phyloP scores from a whole-genome alignment of 768 basidiomycete genomes.

The Scleroderma citrinum region DNA sequence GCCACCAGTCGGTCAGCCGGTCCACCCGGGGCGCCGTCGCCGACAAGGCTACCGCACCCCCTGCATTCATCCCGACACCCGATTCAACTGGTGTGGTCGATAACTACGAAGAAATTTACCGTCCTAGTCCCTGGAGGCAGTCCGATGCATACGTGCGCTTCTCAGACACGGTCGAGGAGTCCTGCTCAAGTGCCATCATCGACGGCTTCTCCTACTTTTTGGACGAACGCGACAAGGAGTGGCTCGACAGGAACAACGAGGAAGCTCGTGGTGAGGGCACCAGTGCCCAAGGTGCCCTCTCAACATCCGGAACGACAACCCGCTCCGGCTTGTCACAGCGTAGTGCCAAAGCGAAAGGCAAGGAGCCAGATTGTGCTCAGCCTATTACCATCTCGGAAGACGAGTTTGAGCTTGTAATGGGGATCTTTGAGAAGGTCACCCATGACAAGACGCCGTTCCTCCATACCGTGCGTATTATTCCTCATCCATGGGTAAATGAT shows the following conservation, averaged over 20 bases:
- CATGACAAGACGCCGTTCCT: conserved; percentile 87
- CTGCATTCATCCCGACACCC: conserved; percentile 87
- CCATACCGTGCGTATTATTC: conserved; percentile 63
- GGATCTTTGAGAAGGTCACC: conserved; percentile 84
- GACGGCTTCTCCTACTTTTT: conserved; percentile 85
- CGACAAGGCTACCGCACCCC: conserved; percentile 35
- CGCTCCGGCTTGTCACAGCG: conserved; percentile 48
- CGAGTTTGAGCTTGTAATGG: conserved; percentile 94
- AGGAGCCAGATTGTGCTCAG: conserved; percentile 66
- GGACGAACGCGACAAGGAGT: conserved; percentile 94
- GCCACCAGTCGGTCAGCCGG: conserved; percentile 35
- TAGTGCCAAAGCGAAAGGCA: conserved; percentile 78
- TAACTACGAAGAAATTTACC: conserved; percentile 77
- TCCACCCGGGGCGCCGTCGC: conserved; percentile 28
- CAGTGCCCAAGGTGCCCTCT: conserved; percentile 65
- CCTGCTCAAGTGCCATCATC: conserved; percentile 50
- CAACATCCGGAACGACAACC: conserved; percentile 42
- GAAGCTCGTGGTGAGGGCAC: conserved; percentile 82
- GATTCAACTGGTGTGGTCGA: conserved; percentile 78
- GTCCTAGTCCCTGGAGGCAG: conserved; percentile 63
- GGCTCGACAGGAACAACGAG: conserved; percentile 90
- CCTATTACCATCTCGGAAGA: conserved; percentile 77
- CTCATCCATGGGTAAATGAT: neutral
- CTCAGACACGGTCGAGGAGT: conserved; percentile 83
- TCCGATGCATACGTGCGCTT: conserved; percentile 73